phyloP scores from a whole-genome alignment of 1,284 basidiomycete genomes.

The Malassezia vespertilionis region DNA sequence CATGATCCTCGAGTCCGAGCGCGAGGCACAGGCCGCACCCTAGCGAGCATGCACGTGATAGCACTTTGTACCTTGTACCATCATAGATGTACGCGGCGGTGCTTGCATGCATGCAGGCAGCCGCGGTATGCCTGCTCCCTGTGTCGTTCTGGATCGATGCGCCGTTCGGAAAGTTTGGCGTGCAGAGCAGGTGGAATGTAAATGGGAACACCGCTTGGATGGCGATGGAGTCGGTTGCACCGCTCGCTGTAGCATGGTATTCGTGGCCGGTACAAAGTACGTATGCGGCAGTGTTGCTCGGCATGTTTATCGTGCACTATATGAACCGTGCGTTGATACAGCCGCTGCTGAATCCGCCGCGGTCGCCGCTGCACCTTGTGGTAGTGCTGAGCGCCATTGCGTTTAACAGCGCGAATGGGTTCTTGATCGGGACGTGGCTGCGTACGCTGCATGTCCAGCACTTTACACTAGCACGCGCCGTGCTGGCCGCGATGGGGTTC shows the following conservation, averaged over 20 bases:
- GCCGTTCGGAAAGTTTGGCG: conserved; percentile 15
- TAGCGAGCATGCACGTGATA: conserved; percentile 13
- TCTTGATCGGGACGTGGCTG: conserved; percentile 58
- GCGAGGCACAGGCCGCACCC: neutral
- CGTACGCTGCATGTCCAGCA: neutral
- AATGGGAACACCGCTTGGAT: conserved; percentile 15
- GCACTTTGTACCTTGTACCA: neutral
- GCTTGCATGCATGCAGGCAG: conserved; percentile 7
- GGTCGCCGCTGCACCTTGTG: conserved; percentile 63
- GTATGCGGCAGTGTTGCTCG: conserved; percentile 48
- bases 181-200: conserved; percentile 8
- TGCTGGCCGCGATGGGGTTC: too few relatives aligned
- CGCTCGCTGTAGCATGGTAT: neutral
- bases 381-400: conserved; percentile 56
- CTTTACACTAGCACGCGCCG: too few relatives aligned
- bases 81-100: conserved; percentile 2
- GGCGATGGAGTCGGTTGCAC: conserved; percentile 16
- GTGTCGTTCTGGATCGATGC: conserved; percentile 7
- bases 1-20: conserved; percentile 33
- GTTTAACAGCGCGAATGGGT: conserved; percentile 68
- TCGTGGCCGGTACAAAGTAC: neutral
- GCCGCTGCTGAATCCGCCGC: conserved; percentile 68
- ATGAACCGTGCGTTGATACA: conserved; percentile 68
- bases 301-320: conserved; percentile 67
- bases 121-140: conserved; percentile 4